These are phyloP conservation scores for Phytophthora syringae DNA, from an alignment of 352 stramenopile species.

Conservation along the genomic window DNA sequence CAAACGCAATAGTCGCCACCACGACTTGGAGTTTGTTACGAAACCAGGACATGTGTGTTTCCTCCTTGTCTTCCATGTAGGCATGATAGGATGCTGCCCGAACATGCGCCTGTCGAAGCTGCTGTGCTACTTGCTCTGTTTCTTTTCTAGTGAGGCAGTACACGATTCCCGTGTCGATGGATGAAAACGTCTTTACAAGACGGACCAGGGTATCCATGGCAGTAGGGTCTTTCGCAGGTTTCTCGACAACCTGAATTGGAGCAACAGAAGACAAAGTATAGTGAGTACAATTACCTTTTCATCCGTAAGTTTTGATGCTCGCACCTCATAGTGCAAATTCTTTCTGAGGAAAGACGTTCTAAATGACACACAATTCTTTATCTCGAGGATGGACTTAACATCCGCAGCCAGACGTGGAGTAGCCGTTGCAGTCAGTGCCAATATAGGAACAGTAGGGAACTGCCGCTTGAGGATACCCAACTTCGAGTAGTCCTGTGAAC, in stretches of 20 bases:
- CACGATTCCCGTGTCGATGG: conserved; percentile 86
- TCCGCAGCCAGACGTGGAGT: conserved; percentile 77
- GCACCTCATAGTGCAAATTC: conserved; percentile 92
- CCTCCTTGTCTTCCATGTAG: conserved; percentile 68
- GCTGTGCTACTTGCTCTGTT: conserved; percentile 85
- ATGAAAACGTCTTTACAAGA: conserved; percentile 75
- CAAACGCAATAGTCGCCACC: conserved; percentile 94
- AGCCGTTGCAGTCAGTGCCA: conserved; percentile 92
- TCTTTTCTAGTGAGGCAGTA: conserved; percentile 94
- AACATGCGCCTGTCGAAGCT: conserved; percentile 78
- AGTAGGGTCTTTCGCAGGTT: conserved; percentile 52
- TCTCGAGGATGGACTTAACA: conserved; percentile 80
- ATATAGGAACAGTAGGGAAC: conserved; percentile 90
- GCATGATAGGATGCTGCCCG: conserved; percentile 91
- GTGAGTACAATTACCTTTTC: neutral
- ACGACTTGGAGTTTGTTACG: conserved; percentile 82
- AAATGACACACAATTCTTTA: conserved; percentile 85
- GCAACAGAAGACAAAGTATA: neutral
- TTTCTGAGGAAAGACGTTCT: conserved; percentile 89
- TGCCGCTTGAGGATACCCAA: conserved; percentile 90
- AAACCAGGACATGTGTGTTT: conserved; percentile 69
- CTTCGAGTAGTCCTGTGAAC: conserved; percentile 90
- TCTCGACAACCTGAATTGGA: conserved; percentile 44
- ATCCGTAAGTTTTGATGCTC: neutral
- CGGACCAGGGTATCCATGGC: conserved; percentile 69